phyloP scores from a whole-genome alignment of 176 grass and related monocot species.

The Bolboschoenus planiculmis region DNA sequence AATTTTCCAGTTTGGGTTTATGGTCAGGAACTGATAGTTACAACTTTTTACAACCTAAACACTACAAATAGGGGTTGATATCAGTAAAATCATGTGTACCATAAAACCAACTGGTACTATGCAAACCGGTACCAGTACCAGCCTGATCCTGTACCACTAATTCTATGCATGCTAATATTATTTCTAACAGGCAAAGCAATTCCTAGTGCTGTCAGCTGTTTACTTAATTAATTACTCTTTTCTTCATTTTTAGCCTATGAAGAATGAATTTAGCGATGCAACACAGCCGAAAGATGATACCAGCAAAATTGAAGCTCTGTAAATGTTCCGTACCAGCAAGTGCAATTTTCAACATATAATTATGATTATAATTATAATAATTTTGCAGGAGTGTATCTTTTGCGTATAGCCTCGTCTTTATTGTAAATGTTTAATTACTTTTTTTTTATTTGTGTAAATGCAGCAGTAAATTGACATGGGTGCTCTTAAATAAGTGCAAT shows the following conservation, averaged over 20 bases:
- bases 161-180: background rate
- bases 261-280: background rate
- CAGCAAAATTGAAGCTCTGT: slow-evolving; percentile 6
- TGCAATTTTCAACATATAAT: background rate
- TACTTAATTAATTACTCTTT: background rate
- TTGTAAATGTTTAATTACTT: too few species aligned
- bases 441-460: too few species aligned
- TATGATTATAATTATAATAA: background rate
- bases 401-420: background rate
- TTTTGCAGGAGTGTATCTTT: background rate
- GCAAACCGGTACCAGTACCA: background rate
- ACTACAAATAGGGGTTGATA: too few species aligned
- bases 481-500: background rate
- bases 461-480: background rate
- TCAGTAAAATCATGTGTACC: too few species aligned
- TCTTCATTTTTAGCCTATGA: background rate
- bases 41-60: too few species aligned
- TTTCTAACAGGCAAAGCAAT: background rate
- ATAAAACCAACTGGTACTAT: background rate
- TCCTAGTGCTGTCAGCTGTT: background rate
- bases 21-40: too few species aligned
- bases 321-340: background rate
- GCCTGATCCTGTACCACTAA: background rate
- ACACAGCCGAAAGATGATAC: background rate
- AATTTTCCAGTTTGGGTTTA: background rate